Evolutionary conservation across 176 grass and related monocot species (phyloP), one percentile per base, ranked within the genome.

Genomic region (Puccinellia tenuiflora): DNA sequence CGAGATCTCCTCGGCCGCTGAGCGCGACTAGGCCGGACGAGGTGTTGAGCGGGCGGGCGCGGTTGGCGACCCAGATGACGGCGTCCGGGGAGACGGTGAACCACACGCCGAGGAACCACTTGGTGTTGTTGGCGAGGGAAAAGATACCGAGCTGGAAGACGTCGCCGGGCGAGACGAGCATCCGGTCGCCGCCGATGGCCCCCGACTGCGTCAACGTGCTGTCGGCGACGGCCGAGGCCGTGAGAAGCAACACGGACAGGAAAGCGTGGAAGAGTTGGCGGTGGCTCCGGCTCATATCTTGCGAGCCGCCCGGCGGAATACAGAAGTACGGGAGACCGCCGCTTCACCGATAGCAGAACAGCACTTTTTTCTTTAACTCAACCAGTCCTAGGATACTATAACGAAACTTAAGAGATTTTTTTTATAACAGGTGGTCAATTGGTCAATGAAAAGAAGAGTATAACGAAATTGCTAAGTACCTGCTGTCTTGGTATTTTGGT

Each of bases 1-100:
- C 59, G 2, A 94, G 83, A 1, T 31, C 33, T 20, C 88, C 92
- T 16, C 47, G 47, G 39, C n/a, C 39, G 40, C 16, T 72, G 11
- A 94, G 11, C 2, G 35, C 3, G 24, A 88, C 5, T 2, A 51
- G 8, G 42, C 74, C 74, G 29, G 79, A 77, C 2, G 55, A 65
- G 67, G 18, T 52, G 34, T 69, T 86, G 3, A 91, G 71, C 6
- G 91, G 85, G 72, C 39, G 39, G 63, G 79, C 85, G 37, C 91
- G 82, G 78, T 94, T 94, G 62, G 92, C 89, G 47, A 94, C 88
- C 92, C 92, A 94, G 21, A 94, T 68, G 5, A 94, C 54, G 57
- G 71, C 77, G 33, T 29, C 57, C 14, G 89, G 69, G n/a, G 31
- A 67, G 33, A 79, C 77, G 30, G 69, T 79, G 81, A 84, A 94